Percentiles rank a stretch among this genome's conserved stretches.
phyloP scores from a whole-genome alignment of 2,329 filamentous ascomycete genomes.

The Fusarium albosuccineum region DNA sequence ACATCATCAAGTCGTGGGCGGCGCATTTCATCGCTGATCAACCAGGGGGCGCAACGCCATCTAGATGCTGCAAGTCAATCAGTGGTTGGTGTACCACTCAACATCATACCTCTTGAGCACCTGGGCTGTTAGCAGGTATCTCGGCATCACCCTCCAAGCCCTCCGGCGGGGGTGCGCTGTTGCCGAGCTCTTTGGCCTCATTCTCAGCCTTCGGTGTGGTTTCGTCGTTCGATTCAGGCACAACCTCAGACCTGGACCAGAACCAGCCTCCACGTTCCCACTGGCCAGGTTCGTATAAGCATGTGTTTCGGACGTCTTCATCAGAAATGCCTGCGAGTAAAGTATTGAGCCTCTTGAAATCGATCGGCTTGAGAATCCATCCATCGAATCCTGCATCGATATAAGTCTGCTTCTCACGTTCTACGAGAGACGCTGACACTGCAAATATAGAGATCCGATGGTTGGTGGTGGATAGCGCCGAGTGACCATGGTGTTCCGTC shows the following conservation, averaged over 20 bases:
- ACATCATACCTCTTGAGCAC: not conserved
- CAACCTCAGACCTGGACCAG: constrained; percentile 26
- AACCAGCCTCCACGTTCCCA: constrained; percentile 96
- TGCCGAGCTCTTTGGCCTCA: constrained; percentile 35
- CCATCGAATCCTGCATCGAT: constrained; percentile 86
- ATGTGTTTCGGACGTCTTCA: constrained; percentile 67
- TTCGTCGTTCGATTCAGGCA: constrained; percentile 37
- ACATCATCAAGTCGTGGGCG: not conserved
- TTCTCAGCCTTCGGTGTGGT: constrained; percentile 47
- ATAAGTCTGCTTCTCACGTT: constrained; percentile 76
- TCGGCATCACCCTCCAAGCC: not conserved
- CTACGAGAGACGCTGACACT: constrained; percentile 84
- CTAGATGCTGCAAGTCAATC: not conserved
- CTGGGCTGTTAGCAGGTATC: not conserved
- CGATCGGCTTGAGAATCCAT: constrained; percentile 91
- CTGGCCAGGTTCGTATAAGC: constrained; percentile 76
- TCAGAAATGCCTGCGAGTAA: constrained; percentile 79
- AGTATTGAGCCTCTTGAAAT: constrained; percentile 79
- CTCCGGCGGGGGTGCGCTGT: not conserved
- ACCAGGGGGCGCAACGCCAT: not conserved
- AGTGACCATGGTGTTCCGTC: constrained; percentile 62
- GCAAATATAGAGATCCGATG: constrained; percentile 85
- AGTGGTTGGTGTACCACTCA: not conserved
- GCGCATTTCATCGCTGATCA: not conserved
- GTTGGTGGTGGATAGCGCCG: constrained; percentile 69